Evolutionary conservation across 1,284 basidiomycete genomes (phyloP).

Genomic region (Schizophyllum amplum): DNA sequence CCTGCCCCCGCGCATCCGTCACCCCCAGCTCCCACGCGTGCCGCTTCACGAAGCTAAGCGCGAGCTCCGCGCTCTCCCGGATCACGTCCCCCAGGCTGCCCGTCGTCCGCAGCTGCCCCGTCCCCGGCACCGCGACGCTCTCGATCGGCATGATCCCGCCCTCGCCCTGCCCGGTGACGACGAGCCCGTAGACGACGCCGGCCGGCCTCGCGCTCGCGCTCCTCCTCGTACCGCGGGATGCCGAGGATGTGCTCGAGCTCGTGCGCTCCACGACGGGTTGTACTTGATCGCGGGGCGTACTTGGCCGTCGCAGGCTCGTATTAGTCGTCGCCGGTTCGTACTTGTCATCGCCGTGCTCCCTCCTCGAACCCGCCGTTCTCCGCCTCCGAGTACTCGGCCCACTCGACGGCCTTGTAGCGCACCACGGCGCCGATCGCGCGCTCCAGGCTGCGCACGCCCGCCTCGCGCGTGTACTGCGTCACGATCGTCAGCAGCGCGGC

Average conservation of each 20-base stretch:
- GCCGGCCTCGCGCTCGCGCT: slow-evolving; percentile 62
- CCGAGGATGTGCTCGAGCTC: slow-evolving; percentile 86
- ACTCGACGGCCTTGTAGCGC: slow-evolving; percentile 84
- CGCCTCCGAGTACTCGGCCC: slow-evolving; percentile 68
- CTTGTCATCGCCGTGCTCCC: too few relatives aligned
- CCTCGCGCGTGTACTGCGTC: slow-evolving; percentile 78
- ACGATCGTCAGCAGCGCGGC: slow-evolving; percentile 65
- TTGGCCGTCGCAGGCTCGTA: neutral
- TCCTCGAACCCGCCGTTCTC: too few relatives aligned
- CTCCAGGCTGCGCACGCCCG: slow-evolving; percentile 88
- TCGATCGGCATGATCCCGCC: slow-evolving; percentile 84
- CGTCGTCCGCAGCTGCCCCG: slow-evolving; percentile 66
- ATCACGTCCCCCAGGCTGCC: slow-evolving; percentile 83
- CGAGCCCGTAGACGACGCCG: slow-evolving; percentile 80
- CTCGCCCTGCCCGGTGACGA: slow-evolving; percentile 84
- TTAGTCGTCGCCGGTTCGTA: too few relatives aligned
- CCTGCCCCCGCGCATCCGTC: slow-evolving; percentile 56
- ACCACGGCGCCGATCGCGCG: slow-evolving; percentile 82
- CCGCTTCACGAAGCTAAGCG: slow-evolving; percentile 81
- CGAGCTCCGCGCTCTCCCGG: slow-evolving; percentile 83
- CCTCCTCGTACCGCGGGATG: slow-evolving; percentile 76
- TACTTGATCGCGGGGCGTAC: slow-evolving; percentile 34
- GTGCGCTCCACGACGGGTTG: slow-evolving; percentile 54
- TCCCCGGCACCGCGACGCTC: slow-evolving; percentile 66
- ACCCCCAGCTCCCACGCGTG: slow-evolving; percentile 79